Percentiles rank a stretch among this genome's conserved stretches.
Evolutionary conservation across 441 rosid species (phyloP).

Genomic region (Manihot esculenta): DNA sequence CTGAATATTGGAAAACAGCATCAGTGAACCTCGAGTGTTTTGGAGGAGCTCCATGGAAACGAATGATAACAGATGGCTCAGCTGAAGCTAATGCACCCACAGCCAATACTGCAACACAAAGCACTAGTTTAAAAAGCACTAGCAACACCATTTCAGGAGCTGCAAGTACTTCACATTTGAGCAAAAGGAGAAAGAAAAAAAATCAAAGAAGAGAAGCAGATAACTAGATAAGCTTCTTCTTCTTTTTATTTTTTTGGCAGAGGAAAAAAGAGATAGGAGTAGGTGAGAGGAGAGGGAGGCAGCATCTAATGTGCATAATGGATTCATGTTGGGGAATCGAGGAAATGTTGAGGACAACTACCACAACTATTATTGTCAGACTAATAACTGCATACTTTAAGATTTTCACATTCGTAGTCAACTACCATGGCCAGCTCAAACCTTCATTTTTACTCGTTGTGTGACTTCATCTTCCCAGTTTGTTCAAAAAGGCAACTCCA

Average conservation of each 20-base stretch:
- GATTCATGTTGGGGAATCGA: slow-evolving; percentile 18
- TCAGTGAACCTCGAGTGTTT: slow-evolving; percentile 38
- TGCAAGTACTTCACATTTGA: slow-evolving; percentile 25
- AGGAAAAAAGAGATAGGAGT: slow-evolving; percentile 8
- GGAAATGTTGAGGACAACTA: slow-evolving; percentile 33
- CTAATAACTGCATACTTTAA: slow-evolving; percentile 47
- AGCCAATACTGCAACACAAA: slow-evolving; percentile 25
- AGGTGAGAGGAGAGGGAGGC: slow-evolving; percentile 8
- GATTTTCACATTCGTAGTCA: slow-evolving; percentile 32
- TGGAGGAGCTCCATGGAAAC: slow-evolving; percentile 42
- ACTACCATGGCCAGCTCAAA: slow-evolving; percentile 28
- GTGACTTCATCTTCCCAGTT: not conserved
- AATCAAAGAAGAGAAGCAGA: slow-evolving; percentile 15
- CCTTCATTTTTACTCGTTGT: slow-evolving; percentile 11
- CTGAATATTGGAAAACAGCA: slow-evolving; percentile 44
- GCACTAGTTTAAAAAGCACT: slow-evolving; percentile 23
- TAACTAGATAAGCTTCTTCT: slow-evolving; percentile 13
- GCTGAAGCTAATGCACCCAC: slow-evolving; percentile 27
- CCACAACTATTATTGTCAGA: slow-evolving; percentile 41
- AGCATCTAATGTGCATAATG: not conserved
- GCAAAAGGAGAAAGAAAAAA: slow-evolving; percentile 3
- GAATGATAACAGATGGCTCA: slow-evolving; percentile 36
- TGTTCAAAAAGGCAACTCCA: not conserved
- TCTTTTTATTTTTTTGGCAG: no score
- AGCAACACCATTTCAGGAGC: slow-evolving; percentile 33